phyloP scores from a whole-genome alignment of 306 rosid genomes.

The Myrica gale region DNA sequence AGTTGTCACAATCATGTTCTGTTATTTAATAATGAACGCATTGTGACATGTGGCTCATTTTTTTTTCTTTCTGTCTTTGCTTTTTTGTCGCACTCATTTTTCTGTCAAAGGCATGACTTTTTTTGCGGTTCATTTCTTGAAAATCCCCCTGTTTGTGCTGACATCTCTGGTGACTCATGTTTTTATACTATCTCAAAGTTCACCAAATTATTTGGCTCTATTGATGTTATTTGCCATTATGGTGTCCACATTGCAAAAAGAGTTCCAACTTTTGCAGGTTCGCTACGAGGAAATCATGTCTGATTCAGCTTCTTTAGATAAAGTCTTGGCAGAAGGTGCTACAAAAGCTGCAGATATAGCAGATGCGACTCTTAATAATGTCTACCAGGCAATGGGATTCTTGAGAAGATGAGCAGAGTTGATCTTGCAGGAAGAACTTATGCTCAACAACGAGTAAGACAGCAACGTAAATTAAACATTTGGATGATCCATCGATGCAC shows the following conservation, averaged over 20 bases:
- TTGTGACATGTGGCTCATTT: too few species aligned
- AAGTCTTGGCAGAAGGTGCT: slow-evolving; percentile 82
- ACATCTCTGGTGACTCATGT: neutral
- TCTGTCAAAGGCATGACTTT: neutral
- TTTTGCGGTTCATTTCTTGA: slow-evolving; percentile 6
- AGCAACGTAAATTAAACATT: slow-evolving; percentile 44
- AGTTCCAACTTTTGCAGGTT: slow-evolving; percentile 48
- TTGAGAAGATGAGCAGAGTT: slow-evolving; percentile 48
- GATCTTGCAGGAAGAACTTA: slow-evolving; percentile 25
- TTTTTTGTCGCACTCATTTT: neutral
- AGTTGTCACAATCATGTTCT: neutral
- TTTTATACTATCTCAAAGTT: slow-evolving; percentile 8
- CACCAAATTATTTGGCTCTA: neutral
- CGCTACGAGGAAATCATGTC: slow-evolving; percentile 78
- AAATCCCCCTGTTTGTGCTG: slow-evolving; percentile 7
- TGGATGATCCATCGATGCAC: slow-evolving; percentile 33
- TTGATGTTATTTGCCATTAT: slow-evolving; percentile 19
- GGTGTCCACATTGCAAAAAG: slow-evolving; percentile 5
- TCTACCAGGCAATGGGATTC: slow-evolving; percentile 95
- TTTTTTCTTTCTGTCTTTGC: neutral
- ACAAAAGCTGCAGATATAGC: slow-evolving; percentile 75
- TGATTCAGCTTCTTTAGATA: slow-evolving; percentile 79
- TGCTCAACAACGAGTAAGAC: slow-evolving; percentile 31
- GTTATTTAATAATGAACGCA: neutral
- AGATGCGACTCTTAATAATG: slow-evolving; percentile 64